A percentile compares a stretch with the other conserved stretches of the same genome.
Conservation (phyloP, 495 filamentous ascomycete species). For the Extremus antarcticus region DNA sequence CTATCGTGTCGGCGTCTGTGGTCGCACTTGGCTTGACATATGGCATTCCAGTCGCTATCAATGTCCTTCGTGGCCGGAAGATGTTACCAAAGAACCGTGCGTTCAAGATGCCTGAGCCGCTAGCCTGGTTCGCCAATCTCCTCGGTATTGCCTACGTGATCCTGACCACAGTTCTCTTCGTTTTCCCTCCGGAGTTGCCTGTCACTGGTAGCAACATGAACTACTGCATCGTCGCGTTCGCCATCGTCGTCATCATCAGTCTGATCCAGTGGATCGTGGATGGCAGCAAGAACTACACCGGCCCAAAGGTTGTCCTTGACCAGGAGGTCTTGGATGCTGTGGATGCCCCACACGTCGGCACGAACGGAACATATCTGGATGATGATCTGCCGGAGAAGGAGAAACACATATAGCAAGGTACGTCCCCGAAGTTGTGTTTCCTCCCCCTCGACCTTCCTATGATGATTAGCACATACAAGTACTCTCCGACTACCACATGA, state of each 20-base stretch:
- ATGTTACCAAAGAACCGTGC: conserved; percentile 49
- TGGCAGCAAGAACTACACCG: conserved; percentile 59
- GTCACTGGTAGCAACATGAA: conserved; percentile 62
- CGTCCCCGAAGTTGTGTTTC: not conserved
- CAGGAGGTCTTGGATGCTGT: conserved; percentile 8
- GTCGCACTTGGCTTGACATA: conserved; percentile 63
- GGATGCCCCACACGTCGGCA: not conserved
- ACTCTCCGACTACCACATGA: too few species aligned
- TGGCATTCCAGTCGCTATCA: conserved; percentile 59
- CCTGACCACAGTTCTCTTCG: conserved; percentile 62
- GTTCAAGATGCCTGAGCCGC: conserved; percentile 46
- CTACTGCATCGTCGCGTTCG: conserved; percentile 49
- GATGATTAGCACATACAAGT: too few species aligned
- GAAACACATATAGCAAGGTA: not conserved
- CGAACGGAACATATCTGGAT: not conserved
- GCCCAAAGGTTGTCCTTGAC: conserved; percentile 34
- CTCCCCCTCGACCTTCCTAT: not conserved
- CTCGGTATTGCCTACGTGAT: conserved; percentile 55
- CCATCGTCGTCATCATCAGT: conserved; percentile 55
- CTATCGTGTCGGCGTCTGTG: conserved; percentile 60
- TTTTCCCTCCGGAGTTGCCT: conserved; percentile 60
- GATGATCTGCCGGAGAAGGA: not conserved
- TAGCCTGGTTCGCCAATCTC: conserved; percentile 56
- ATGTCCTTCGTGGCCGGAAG: conserved; percentile 51
- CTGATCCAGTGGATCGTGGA: conserved; percentile 60